Conservation (phyloP, 2,329 filamentous ascomycete genomes). For the Colletotrichum tropicicola region DNA sequence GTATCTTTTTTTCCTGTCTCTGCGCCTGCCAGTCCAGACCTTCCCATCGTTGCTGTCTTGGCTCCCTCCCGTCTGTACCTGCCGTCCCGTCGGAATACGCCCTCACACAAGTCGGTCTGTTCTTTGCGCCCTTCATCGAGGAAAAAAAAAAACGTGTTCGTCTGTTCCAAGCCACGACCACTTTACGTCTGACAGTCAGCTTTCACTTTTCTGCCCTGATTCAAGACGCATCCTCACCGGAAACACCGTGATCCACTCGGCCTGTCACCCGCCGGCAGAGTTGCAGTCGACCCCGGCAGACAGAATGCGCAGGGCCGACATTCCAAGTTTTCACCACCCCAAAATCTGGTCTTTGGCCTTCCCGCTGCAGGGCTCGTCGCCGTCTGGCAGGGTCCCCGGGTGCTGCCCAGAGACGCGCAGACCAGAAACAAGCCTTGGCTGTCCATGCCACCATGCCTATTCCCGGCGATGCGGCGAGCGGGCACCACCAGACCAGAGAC, state of each 20-base stretch:
- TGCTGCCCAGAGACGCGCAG: neutral
- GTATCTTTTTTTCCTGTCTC: neutral
- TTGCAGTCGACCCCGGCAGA: slow-evolving; percentile 22
- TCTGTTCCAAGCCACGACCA: too few relatives aligned
- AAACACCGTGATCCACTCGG: slow-evolving; percentile 17
- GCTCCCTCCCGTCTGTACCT: slow-evolving; percentile 5
- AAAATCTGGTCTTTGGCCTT: slow-evolving; percentile 8
- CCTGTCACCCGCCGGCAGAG: slow-evolving; percentile 18
- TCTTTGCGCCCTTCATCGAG: neutral
- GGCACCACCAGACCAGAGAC: too few relatives aligned
- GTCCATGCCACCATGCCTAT: neutral
- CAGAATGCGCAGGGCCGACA: neutral
- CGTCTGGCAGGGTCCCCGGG: neutral
- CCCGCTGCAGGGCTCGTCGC: slow-evolving; percentile 20
- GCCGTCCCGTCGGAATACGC: neutral
- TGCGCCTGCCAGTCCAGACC: neutral
- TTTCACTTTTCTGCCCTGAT: slow-evolving; percentile 12
- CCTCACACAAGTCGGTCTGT: too few relatives aligned
- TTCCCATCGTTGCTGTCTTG: neutral
- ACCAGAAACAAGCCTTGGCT: too few relatives aligned
- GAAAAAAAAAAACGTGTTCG: neutral
- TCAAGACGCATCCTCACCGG: slow-evolving; percentile 11
- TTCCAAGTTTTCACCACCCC: slow-evolving; percentile 23
- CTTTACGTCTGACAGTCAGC: too few relatives aligned
- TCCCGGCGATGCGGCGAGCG: neutral